phyloP scores from a whole-genome alignment of 352 stramenopile species.

The Pythium phragmiticola region DNA sequence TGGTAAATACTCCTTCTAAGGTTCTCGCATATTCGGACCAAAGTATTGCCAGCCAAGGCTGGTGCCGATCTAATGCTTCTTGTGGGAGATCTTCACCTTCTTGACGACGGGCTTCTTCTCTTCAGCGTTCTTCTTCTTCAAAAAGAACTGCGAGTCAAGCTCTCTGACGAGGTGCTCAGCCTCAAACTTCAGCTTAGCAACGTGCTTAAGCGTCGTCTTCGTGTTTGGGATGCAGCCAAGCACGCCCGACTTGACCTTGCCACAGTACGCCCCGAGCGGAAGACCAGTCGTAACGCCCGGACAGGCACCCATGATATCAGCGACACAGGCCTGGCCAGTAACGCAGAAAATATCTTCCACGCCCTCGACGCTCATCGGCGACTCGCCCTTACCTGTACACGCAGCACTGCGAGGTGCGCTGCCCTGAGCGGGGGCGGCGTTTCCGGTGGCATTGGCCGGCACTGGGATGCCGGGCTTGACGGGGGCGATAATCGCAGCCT shows the following conservation, averaged over 20 bases:
- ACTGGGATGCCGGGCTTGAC: constrained; percentile 9
- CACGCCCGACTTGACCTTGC: constrained; percentile 16
- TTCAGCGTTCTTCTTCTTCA: constrained; percentile 7
- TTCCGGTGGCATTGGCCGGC: too few relatives aligned
- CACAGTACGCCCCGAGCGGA: constrained; percentile 14
- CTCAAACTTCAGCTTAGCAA: background rate
- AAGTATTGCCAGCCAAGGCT: too few relatives aligned
- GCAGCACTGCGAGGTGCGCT: background rate
- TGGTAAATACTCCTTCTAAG: too few relatives aligned
- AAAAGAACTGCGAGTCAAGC: background rate
- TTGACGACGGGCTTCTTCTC: constrained; percentile 10
- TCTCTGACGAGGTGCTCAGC: constrained; percentile 5
- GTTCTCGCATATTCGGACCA: too few relatives aligned
- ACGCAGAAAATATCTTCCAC: constrained; percentile 26
- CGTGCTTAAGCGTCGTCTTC: background rate
- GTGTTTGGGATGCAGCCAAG: constrained; percentile 19
- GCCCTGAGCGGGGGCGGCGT: too few relatives aligned
- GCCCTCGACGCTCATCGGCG: constrained; percentile 21
- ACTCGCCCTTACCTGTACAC: constrained; percentile 15
- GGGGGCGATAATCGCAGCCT: background rate
- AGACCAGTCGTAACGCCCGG: constrained; percentile 18
- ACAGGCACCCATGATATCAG: constrained; percentile 16
- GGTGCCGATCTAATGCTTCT: constrained; percentile 7
- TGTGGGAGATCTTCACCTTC: constrained; percentile 8
- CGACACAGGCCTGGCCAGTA: constrained; percentile 17